Base-by-base conservation (phyloP, 2,329 filamentous ascomycete species). In the Apiospora sp. region DNA sequence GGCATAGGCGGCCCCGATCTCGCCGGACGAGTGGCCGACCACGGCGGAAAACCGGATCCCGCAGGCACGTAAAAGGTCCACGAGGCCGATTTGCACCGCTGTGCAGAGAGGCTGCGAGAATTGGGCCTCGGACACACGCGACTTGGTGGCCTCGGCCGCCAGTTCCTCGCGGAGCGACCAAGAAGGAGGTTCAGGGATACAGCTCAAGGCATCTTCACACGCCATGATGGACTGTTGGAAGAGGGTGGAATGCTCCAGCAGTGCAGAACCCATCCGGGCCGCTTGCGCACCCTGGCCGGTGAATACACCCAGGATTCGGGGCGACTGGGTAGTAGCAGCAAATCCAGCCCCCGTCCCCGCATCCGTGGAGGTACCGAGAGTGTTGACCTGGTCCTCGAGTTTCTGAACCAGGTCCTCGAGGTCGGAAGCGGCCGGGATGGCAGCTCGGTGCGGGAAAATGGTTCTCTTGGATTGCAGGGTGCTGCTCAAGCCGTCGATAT, bases 41-140 rank as follows among this genome's bases (percentile, higher is more conserved):
- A 83, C 79, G 2, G 78, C 77, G 49, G 78, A 77, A 24, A 81
- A 80, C 4, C 27, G 19, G 13, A 81, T 71, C 1, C 75, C 74
- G 1, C 79, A 67, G n/a, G 73, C 76, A 44, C 67, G 71, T 68
- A 85, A 71, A 3, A 84, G 73, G 46, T 83, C 79, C 1, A 84
- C 78, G 7, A 86, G 75, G 0, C 80, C 87, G 2, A 90, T 80
- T 74, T 90, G 89, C 0, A 91, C 51, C 0, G 87, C 87, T 0
- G 88, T 89, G 71, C 85, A 89, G 0, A 88, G 76, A 0, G 88
- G 86, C 74, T 90, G 88, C 0, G 85, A 83, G 27, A 88, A 74
- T 2, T 82, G 80, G 0, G 86, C 82, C n/a, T 81, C 75, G 13
- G 81, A 48, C 0, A 87, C 75, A 2, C 76, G 74, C 7, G 83